phyloP scores from a whole-genome alignment of 2,329 filamentous ascomycete genomes.

The Talaromyces sp. region DNA sequence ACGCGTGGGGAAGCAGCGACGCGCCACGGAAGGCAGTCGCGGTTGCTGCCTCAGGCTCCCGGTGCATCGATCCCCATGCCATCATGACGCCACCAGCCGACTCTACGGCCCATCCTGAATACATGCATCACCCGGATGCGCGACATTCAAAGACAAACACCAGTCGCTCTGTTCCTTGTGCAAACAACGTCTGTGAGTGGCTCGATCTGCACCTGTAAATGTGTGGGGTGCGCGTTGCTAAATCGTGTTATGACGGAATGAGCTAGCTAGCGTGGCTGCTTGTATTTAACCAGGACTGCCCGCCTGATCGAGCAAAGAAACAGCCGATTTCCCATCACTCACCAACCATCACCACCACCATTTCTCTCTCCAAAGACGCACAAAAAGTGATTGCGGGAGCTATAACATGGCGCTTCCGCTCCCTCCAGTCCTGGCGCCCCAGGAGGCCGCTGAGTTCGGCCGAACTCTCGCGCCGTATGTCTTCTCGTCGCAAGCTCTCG shows the following conservation, averaged over 20 bases:
- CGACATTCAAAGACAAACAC: not conserved
- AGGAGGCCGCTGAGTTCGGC: conserved; percentile 70
- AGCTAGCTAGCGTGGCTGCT: not conserved
- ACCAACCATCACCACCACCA: not conserved
- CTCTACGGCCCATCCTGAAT: not conserved
- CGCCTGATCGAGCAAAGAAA: not conserved
- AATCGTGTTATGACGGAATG: not conserved
- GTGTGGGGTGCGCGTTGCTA: not conserved
- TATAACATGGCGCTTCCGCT: conserved; percentile 55
- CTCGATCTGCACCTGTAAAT: not conserved
- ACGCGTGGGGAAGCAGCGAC: not conserved
- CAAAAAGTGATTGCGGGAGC: not conserved
- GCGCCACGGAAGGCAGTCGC: not conserved
- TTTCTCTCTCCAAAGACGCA: not conserved
- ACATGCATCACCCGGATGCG: not conserved
- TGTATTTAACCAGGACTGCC: not conserved
- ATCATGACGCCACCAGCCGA: not conserved
- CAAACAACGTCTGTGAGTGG: not conserved
- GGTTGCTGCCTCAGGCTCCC: not conserved
- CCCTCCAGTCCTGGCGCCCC: conserved; percentile 62
- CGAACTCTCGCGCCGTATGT: conserved; percentile 65
- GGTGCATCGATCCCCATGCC: not conserved
- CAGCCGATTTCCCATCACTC: not conserved
- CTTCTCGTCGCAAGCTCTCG: conserved; percentile 59
- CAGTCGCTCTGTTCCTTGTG: not conserved